phyloP scores from a whole-genome alignment of 2,329 filamentous ascomycete species.

The Beauveria bassiana region DNA sequence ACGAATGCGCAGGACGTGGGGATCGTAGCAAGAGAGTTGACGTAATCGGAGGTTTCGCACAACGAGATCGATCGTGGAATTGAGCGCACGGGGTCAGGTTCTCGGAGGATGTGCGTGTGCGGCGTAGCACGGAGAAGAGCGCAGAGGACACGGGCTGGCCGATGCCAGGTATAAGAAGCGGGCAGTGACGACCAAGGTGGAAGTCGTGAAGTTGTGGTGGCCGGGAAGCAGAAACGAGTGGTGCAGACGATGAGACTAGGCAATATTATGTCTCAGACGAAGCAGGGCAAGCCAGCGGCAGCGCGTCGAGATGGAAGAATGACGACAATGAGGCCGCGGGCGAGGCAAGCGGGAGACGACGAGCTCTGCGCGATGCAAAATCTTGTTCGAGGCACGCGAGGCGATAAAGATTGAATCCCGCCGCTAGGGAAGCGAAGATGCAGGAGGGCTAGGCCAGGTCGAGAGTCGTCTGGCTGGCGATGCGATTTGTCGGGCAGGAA shows the following conservation, averaged over 20 bases:
- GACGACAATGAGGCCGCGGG: background rate
- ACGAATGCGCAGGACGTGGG: background rate
- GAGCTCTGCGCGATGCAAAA: background rate
- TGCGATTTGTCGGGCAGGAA: slow-evolving; percentile 7
- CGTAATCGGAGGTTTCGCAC: background rate
- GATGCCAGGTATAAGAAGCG: background rate
- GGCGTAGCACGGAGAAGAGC: slow-evolving; percentile 1
- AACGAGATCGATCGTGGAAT: slow-evolving; percentile 4
- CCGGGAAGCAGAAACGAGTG: background rate
- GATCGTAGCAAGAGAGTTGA: background rate
- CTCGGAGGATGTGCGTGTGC: background rate
- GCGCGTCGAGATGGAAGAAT: background rate
- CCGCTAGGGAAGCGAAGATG: slow-evolving; percentile 7
- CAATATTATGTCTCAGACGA: slow-evolving; percentile 9
- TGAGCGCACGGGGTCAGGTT: slow-evolving; percentile 5
- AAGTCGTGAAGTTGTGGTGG: background rate
- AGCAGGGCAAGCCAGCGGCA: background rate
- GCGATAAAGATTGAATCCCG: background rate
- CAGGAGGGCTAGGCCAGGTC: slow-evolving; percentile 1
- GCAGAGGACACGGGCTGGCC: slow-evolving; percentile 1
- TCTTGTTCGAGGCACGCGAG: background rate
- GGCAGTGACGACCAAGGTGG: background rate
- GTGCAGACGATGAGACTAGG: slow-evolving; percentile 5
- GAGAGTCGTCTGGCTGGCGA: background rate
- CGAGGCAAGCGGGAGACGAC: background rate